Conservation (phyloP, 208 protist species). For the Trypanosoma lewisi region DNA sequence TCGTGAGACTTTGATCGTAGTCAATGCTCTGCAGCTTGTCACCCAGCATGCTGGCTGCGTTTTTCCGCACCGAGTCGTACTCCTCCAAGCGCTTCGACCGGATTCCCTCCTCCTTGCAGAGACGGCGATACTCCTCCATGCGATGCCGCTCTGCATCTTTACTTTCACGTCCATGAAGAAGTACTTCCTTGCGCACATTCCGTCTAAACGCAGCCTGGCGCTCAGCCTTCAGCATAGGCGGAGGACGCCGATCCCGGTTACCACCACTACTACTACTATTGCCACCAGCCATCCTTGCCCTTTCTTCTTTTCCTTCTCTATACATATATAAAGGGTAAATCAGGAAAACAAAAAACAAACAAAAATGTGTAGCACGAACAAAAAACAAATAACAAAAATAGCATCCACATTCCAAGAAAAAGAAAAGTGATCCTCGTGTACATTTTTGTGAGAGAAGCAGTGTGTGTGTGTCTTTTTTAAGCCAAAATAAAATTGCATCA, state of each 20-base stretch:
- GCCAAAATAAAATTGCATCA: too few relatives aligned
- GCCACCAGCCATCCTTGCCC: neutral
- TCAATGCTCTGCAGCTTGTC: slow-evolving; percentile 67
- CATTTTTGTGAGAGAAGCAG: too few relatives aligned
- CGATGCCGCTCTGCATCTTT: slow-evolving; percentile 77
- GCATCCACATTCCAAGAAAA: too few relatives aligned
- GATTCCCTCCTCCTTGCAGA: slow-evolving; percentile 83
- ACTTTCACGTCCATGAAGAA: slow-evolving; percentile 59
- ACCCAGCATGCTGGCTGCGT: slow-evolving; percentile 35
- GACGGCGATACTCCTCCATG: slow-evolving; percentile 87
- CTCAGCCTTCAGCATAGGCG: slow-evolving; percentile 68
- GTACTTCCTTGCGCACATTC: slow-evolving; percentile 53
- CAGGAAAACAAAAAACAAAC: neutral
- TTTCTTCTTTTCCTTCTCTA: neutral
- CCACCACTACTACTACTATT: neutral
- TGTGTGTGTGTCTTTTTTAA: too few relatives aligned
- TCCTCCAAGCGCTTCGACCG: slow-evolving; percentile 76
- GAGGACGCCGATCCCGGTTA: slow-evolving; percentile 35
- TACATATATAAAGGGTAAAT: neutral
- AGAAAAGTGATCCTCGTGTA: too few relatives aligned
- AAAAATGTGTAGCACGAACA: neutral
- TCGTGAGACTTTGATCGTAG: slow-evolving; percentile 84
- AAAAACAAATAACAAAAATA: too few relatives aligned
- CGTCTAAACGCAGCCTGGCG: slow-evolving; percentile 68
- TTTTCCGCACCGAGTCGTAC: slow-evolving; percentile 62